Conservation (phyloP, 495 filamentous ascomycete genomes). For the Talaromyces liani region DNA sequence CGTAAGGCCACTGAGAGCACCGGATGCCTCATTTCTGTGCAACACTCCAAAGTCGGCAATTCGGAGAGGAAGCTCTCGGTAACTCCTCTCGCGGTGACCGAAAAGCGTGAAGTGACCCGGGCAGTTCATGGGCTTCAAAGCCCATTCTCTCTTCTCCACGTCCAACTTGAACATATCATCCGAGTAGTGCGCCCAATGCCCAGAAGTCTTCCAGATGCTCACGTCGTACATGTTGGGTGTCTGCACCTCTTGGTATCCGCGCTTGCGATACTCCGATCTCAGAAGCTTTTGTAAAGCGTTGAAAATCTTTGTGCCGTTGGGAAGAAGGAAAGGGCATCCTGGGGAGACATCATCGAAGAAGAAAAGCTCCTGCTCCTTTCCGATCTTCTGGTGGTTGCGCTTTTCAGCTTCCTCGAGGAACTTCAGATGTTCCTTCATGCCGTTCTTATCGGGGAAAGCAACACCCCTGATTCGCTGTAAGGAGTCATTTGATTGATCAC, state of each 20-base stretch:
- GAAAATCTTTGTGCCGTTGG: slow-evolving; percentile 85
- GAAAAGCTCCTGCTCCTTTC: slow-evolving; percentile 91
- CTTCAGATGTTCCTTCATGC: slow-evolving; percentile 80
- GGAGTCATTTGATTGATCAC: slow-evolving; percentile 85
- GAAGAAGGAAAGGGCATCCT: slow-evolving; percentile 90
- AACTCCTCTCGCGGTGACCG: slow-evolving; percentile 67
- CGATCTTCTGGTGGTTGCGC: slow-evolving; percentile 85
- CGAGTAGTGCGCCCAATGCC: slow-evolving; percentile 92
- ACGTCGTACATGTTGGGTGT: slow-evolving; percentile 95
- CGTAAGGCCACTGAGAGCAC: slow-evolving; percentile 82
- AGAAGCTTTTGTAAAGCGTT: slow-evolving; percentile 78
- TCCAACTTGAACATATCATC: slow-evolving; percentile 96
- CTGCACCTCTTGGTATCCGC: slow-evolving; percentile 90
- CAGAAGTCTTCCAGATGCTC: slow-evolving; percentile 84
- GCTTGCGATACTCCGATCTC: slow-evolving; percentile 81
- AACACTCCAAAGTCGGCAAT: slow-evolving; percentile 94
- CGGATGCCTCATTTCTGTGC: slow-evolving; percentile 90
- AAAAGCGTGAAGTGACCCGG: slow-evolving; percentile 81
- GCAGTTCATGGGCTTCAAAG: slow-evolving; percentile 97
- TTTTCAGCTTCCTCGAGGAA: slow-evolving; percentile 95
- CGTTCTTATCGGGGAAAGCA: slow-evolving; percentile 95
- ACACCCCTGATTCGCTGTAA: slow-evolving; percentile 94
- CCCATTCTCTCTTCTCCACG: slow-evolving; percentile 74
- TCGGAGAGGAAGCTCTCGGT: slow-evolving; percentile 81
- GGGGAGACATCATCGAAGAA: slow-evolving; percentile 92